Base-by-base conservation (phyloP, 257 asterid genomes). In the Eucommia ulmoides region DNA sequence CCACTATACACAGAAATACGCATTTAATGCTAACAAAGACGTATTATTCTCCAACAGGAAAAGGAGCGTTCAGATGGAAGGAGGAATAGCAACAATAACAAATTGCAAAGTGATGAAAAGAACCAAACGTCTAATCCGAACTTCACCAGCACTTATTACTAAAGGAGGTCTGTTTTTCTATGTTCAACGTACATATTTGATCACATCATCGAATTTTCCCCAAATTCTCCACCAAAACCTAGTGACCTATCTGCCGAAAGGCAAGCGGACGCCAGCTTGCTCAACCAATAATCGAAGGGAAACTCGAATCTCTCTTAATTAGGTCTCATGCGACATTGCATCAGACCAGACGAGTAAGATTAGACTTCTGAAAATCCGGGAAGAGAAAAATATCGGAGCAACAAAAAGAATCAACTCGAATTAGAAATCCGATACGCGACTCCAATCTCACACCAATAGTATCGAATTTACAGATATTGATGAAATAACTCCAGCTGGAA, bases 361-460 rank as follows among this genome's bases (percentile, higher is more conserved):
- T n/a, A n/a, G n/a, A n/a, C n/a, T n/a, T n/a, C n/a, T n/a, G n/a
- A n/a, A n/a, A n/a, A n/a, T n/a, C n/a, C n/a, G n/a, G n/a, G n/a
- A n/a, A n/a, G n/a, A n/a, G n/a, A n/a, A n/a, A n/a, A n/a, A n/a
- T n/a, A n/a, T n/a, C n/a, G n/a, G n/a, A n/a, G n/a, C n/a, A n/a
- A n/a, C n/a, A n/a, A n/a, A n/a, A n/a, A n/a, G n/a, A n/a, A n/a
- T n/a, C n/a, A n/a, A n/a, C n/a, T n/a, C n/a, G n/a, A n/a, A 29
- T 5, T 7, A 29, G 38, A 29, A 29, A 29, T 29, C 38, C 8
- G 38, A 29, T 29, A 52, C 52, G 60, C 71, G 74, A 76, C 74
- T 88, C 80, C 74, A 71, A 74, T 62, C 82, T 26, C 62, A 71
- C 63, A 41, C 63, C 24, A n/a, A n/a, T n/a, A n/a, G n/a, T n/a